Base-by-base conservation (phyloP, 768 basidiomycete genomes). In the Naganishia kalamii region DNA sequence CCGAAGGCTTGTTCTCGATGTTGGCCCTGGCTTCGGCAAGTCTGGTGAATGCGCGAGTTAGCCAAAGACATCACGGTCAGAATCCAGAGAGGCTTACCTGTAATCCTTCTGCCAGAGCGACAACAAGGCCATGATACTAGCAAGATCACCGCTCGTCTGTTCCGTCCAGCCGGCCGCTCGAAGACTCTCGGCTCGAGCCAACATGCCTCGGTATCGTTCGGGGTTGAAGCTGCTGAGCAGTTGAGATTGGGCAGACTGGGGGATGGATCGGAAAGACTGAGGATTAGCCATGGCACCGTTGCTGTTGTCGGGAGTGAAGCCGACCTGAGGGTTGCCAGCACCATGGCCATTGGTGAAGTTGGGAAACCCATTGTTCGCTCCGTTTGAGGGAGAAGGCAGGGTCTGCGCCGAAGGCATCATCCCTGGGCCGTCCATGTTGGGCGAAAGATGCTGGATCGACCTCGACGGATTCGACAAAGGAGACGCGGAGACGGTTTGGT, bases 131-230 rank as follows among this genome's bases (percentile, higher is more conserved):
- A 67, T 67, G 17, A 67, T 27, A 30, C 60, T 61, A 11, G 50
- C 33, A 10, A 62, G 46, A 35, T 67, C 66, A 35, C 46, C 29
- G 30, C 61, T 67, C 41, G 60, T 67, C n/a, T 54, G 41, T 37
- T 67, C 66, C 33, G 60, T 67, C 66, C 51, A 57, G n/a, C 66
- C 66, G 5, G 49, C 51, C 13, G 49, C 44, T 30, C 60, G 49
- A 11, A 67, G 25, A 27, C 32, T 15, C 13, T 67, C 47, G n/a
- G 61, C 66, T 43, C 54, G 43, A 19, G 47, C 13, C 33, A 63
- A 30, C 41, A 61, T 61, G 43, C 27, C 32, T 15, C 32, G 60
- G 25, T 46, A 48, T 17, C 46, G 41, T 11, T 44, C 60, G 13
- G 43, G 43, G 13, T 41, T 44, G 13, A 61, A 46, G 40, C 43